Evolutionary conservation across 495 filamentous ascomycete genomes (phyloP).

Genomic region (Penicillium desertorum): DNA sequence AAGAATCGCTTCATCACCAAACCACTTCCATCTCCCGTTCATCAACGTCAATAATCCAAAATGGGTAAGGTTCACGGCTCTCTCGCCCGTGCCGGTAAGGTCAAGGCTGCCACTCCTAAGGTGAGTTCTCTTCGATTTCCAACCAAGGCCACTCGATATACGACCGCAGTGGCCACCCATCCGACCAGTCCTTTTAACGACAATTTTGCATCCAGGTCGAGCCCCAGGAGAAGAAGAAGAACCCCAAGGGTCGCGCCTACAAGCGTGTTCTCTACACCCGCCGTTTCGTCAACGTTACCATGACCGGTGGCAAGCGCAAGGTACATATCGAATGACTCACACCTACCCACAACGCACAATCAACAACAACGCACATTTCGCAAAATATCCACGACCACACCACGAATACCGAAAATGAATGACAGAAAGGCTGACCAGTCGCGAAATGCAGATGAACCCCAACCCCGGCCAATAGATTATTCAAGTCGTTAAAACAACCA

Average conservation of each 20-base stretch:
- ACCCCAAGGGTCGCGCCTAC: constrained; percentile 96
- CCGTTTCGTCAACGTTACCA: constrained; percentile 98
- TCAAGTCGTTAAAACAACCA: constrained; percentile 27
- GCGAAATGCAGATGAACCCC: constrained; percentile 39
- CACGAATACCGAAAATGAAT: constrained; percentile 5
- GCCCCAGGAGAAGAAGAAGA: constrained; percentile 49
- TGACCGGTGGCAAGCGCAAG: constrained; percentile 99
- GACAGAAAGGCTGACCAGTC: constrained; percentile 25
- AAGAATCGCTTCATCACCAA: constrained; percentile 31
- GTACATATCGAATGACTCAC: constrained; percentile 48
- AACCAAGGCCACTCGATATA: constrained; percentile 17
- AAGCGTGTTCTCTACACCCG: constrained; percentile 97
- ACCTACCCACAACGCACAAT: constrained; percentile 13
- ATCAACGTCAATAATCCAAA: constrained; percentile 37
- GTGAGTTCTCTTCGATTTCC: constrained; percentile 45
- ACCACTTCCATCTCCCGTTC: constrained; percentile 27
- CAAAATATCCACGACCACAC: constrained; percentile 5
- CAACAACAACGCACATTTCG: background rate
- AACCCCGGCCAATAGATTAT: constrained; percentile 39
- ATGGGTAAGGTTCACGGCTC: constrained; percentile 41
- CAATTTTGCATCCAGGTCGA: constrained; percentile 37
- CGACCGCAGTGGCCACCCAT: constrained; percentile 12
- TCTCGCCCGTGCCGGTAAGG: constrained; percentile 96
- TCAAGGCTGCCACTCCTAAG: constrained; percentile 91
- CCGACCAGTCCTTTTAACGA: constrained; percentile 26